phyloP scores from a whole-genome alignment of 2,329 filamentous ascomycete genomes.

The Penicillium sp. region DNA sequence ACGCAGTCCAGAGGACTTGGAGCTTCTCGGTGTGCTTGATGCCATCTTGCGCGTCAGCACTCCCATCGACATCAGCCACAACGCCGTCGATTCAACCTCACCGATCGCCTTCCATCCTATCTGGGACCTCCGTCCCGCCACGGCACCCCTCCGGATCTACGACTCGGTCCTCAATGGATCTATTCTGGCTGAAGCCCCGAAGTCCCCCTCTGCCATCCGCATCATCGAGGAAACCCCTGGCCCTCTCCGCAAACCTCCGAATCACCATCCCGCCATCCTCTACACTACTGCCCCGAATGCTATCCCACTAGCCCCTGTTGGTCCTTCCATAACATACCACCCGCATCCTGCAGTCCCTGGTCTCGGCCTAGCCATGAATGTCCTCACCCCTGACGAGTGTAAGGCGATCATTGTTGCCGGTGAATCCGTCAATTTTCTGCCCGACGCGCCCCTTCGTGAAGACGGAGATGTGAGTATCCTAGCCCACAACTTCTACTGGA shows the following conservation, averaged over 20 bases:
- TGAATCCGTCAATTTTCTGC: slow-evolving; percentile 63
- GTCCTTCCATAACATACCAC: slow-evolving; percentile 53
- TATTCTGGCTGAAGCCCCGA: slow-evolving; percentile 45
- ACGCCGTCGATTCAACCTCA: slow-evolving; percentile 34
- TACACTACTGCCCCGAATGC: slow-evolving; percentile 60
- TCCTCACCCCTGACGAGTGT: slow-evolving; percentile 62
- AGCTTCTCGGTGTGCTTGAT: slow-evolving; percentile 61
- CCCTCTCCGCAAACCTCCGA: slow-evolving; percentile 62
- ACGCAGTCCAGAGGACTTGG: slow-evolving; percentile 46
- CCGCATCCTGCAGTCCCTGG: slow-evolving; percentile 63
- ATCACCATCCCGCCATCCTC: slow-evolving; percentile 64
- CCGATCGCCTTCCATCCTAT: slow-evolving; percentile 59
- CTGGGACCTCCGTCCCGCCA: slow-evolving; percentile 58
- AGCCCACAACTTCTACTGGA: slow-evolving; percentile 73
- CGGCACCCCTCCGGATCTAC: slow-evolving; percentile 49
- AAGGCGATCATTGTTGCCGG: slow-evolving; percentile 64
- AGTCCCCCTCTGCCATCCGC: slow-evolving; percentile 43
- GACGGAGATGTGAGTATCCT: slow-evolving; percentile 63
- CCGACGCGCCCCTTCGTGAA: slow-evolving; percentile 65
- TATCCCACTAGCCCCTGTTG: slow-evolving; percentile 49
- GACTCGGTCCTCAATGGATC: slow-evolving; percentile 59
- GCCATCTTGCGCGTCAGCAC: slow-evolving; percentile 63
- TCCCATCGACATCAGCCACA: slow-evolving; percentile 51
- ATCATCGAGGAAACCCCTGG: slow-evolving; percentile 63
- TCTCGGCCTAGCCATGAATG: slow-evolving; percentile 58